phyloP scores from a whole-genome alignment of 495 filamentous ascomycete species.

The Neurospora sp. region DNA sequence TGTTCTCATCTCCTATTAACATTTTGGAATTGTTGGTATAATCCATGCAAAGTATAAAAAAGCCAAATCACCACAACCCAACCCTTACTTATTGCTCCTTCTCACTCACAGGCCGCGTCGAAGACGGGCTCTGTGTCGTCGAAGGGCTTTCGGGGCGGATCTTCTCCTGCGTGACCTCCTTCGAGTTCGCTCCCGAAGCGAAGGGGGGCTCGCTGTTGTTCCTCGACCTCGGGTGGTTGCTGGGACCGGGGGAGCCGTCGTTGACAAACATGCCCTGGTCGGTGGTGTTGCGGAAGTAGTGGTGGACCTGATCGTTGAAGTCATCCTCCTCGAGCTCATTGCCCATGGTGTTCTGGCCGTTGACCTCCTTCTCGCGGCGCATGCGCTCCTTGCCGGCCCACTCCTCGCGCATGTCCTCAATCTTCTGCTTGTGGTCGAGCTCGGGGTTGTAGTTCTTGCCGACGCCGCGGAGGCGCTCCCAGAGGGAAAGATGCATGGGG shows the following conservation, averaged over 20 bases:
- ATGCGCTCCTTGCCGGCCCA: slow-evolving; percentile 29
- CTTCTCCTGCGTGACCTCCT: neutral
- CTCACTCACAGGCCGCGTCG: neutral
- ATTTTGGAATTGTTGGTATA: neutral
- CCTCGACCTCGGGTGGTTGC: neutral
- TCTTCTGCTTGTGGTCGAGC: slow-evolving; percentile 66
- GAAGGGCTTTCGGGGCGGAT: neutral
- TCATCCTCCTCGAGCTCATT: slow-evolving; percentile 27
- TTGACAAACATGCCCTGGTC: neutral
- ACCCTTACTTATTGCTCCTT: neutral
- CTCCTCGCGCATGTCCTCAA: slow-evolving; percentile 58
- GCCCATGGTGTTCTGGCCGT: slow-evolving; percentile 13
- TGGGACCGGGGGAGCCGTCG: neutral
- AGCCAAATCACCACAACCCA: neutral
- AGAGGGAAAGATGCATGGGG: slow-evolving; percentile 72
- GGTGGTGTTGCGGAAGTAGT: slow-evolving; percentile 31
- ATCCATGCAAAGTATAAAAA: neutral
- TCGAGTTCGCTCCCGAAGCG: slow-evolving; percentile 1
- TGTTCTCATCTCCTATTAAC: neutral
- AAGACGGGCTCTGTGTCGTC: neutral
- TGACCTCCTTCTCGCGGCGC: slow-evolving; percentile 14
- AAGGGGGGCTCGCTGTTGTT: neutral
- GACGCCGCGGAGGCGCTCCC: slow-evolving; percentile 61
- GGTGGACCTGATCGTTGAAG: slow-evolving; percentile 29
- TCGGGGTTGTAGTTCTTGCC: slow-evolving; percentile 72